Base-by-base conservation (phyloP, 345 rosid genomes). In the Rhizophora apiculata region DNA sequence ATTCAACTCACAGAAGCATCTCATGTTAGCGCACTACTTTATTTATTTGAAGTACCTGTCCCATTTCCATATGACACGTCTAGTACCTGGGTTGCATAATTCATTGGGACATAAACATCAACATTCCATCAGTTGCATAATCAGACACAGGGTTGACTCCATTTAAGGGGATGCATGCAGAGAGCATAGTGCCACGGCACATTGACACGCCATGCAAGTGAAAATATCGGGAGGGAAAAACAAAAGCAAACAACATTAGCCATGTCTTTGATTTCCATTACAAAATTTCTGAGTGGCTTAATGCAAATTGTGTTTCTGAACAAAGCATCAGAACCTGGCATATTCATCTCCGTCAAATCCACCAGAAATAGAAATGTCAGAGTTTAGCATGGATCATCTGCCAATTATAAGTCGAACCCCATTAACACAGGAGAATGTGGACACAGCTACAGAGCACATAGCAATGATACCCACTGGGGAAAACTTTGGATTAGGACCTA, bases 281-380 rank as follows among this genome's bases (percentile, higher is more conserved):
- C 37, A 34, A 34, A 34, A 34, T 34, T 34, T 34, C 37, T 7
- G 37, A 34, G 1, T 7, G 37, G 9, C 10, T 1, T 8, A 34
- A 8, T 34, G 37, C 37, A 8, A 34, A 34, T 7, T 34, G 37
- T 34, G 37, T 34, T 34, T 32, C 32, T 32, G 6, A 69, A 36
- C 24, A 58, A 37, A 43, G 15, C 9, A 31, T 61, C 39, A 22
- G 65, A 68, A 58, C 0, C 36, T n/a, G 55, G 81, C 95, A 34
- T 79, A 89, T 96, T 97, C 99, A 78, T 94, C 97, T 77, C 98
- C 97, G 81, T 94, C 98, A 78, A 91, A 94, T 97, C 97, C 88
- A 90, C 78, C 78, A 39, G 59, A 63, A 75, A 36, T 32, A 58
- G 43, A 48, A 30, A 43, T 39, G 16, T 48, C 1, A 52, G 24